These are phyloP conservation scores for Cutaneotrichosporon sp. DNA, from an alignment of 1,284 basidiomycete species.

Conservation along the genomic window DNA sequence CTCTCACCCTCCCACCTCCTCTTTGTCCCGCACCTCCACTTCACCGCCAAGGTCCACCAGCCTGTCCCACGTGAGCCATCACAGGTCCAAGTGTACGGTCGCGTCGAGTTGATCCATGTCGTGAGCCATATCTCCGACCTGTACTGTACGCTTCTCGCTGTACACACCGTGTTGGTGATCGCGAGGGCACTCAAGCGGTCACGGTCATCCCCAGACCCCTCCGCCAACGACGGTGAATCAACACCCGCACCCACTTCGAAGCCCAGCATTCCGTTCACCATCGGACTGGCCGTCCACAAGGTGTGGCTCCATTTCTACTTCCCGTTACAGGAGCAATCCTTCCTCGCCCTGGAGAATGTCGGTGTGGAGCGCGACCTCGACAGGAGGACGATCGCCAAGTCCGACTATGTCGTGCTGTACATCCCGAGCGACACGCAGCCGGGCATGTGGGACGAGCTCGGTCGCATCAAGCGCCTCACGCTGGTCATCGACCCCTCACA, in stretches of 20 bases:
- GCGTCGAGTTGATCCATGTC: slow-evolving; percentile 44
- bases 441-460: slow-evolving; percentile 76
- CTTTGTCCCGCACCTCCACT: slow-evolving; percentile 37
- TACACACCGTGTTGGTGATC: slow-evolving; percentile 52
- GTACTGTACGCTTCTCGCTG: slow-evolving; percentile 71
- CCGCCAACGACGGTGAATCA: not conserved
- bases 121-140: slow-evolving; percentile 69
- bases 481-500: slow-evolving; percentile 48
- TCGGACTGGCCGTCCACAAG: slow-evolving; percentile 35
- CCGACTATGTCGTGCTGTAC: slow-evolving; percentile 54
- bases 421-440: slow-evolving; percentile 53
- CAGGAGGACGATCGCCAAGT: slow-evolving; percentile 33
- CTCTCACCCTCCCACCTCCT: slow-evolving; percentile 50
- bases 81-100: slow-evolving; percentile 30
- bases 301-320: slow-evolving; percentile 46
- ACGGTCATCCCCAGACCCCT: not conserved
- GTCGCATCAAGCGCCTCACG: slow-evolving; percentile 64
- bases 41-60: slow-evolving; percentile 35
- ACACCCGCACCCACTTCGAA: not conserved
- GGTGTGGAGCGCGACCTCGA: slow-evolving; percentile 29
- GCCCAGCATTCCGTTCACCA: slow-evolving; percentile 30
- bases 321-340: slow-evolving; percentile 48
- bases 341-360: slow-evolving; percentile 34
- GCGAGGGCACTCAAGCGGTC: slow-evolving; percentile 16
- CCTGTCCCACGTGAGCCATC: slow-evolving; percentile 16